Conservation (phyloP, 129 eudicot species). For the Lonicera japonica region DNA sequence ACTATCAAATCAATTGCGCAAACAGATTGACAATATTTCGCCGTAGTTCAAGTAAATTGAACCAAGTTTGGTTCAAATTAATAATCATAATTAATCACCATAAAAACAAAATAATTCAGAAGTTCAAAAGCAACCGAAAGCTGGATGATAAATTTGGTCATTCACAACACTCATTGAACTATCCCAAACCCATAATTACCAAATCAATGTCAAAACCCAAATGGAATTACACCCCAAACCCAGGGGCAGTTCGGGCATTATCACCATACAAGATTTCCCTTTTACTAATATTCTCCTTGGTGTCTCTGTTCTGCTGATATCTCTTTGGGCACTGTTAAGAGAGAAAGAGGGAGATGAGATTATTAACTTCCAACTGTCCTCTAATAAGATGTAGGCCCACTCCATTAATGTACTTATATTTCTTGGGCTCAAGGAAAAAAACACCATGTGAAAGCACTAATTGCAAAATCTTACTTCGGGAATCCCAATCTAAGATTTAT, state of each 20-base stretch:
- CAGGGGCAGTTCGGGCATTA: not conserved
- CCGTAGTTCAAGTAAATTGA: no score
- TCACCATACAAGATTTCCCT: no score
- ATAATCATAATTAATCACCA: no score
- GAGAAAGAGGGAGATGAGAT: not conserved
- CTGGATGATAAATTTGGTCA: no score
- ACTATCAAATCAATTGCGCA: no score
- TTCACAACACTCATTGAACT: not conserved
- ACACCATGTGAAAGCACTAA: constrained; percentile 18
- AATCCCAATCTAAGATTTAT: constrained; percentile 10
- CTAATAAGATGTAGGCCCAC: not conserved
- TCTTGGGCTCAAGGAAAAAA: constrained; percentile 15
- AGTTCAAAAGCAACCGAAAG: no score
- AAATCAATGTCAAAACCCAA: no score
- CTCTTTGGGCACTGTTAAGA: not conserved
- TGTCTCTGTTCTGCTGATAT: not conserved
- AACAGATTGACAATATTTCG: no score
- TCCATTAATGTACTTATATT: constrained; percentile 7
- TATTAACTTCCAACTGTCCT: constrained; percentile 16
- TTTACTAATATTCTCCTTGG: constrained; percentile 5
- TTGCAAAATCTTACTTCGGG: not conserved
- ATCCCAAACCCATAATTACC: not conserved
- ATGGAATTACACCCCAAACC: not conserved
- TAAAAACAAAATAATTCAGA: no score
- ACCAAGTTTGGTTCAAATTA: no score